Evolutionary conservation across 768 basidiomycete genomes (phyloP).

Genomic region (Auriculariales sp.): DNA sequence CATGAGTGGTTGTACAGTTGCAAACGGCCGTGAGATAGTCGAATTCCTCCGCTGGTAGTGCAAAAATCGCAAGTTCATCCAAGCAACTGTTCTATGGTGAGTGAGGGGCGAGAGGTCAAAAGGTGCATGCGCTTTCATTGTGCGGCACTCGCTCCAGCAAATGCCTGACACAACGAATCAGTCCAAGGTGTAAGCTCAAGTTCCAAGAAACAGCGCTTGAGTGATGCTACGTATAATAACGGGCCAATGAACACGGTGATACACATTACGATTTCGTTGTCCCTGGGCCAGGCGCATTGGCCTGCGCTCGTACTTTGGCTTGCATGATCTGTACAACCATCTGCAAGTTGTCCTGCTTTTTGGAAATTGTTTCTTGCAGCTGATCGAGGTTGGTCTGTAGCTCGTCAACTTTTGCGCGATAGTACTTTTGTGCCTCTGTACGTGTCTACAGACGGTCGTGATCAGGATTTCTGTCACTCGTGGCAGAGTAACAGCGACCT

Average conservation of each 20-base stretch:
- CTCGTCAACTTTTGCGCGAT: constrained; percentile 65
- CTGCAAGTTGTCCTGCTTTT: constrained; percentile 82
- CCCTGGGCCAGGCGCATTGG: neutral
- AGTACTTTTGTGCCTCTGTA: constrained; percentile 66
- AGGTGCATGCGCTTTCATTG: too few relatives aligned
- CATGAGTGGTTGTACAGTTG: too few relatives aligned
- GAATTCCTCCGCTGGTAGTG: too few relatives aligned
- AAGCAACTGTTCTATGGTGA: too few relatives aligned
- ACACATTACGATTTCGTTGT: neutral
- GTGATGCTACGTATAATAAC: neutral
- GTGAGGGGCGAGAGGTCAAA: too few relatives aligned
- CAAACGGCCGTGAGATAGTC: too few relatives aligned
- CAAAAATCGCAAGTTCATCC: too few relatives aligned
- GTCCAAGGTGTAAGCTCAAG: neutral
- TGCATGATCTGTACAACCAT: constrained; percentile 64
- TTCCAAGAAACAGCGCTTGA: neutral
- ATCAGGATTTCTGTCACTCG: neutral
- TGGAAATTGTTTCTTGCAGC: constrained; percentile 77
- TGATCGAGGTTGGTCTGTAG: constrained; percentile 73
- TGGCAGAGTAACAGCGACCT: constrained; percentile 1
- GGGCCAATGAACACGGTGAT: neutral
- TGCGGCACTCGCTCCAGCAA: neutral
- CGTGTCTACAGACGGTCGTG: constrained; percentile 45
- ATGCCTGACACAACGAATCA: neutral
- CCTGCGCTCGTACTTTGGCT: constrained; percentile 30